Base-by-base conservation (phyloP, 306 rosid species). In the Lathyrus oleraceus region DNA sequence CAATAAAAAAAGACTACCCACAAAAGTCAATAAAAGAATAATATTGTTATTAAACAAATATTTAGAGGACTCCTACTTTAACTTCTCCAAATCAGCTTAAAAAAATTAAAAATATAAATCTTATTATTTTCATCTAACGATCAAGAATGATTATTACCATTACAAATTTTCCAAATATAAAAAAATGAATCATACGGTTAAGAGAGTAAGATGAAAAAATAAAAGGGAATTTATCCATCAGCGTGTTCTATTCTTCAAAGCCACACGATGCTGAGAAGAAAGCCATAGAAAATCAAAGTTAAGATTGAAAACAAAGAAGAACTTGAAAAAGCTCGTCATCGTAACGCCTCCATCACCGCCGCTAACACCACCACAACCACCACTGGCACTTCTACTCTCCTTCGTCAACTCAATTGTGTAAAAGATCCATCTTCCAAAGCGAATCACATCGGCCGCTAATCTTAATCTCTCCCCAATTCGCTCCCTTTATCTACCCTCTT, bases 241-340 rank as follows among this genome's bases (percentile, higher is more conserved):
- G n/a, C n/a, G n/a, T n/a, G n/a, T n/a, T n/a, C n/a, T n/a, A n/a
- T n/a, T n/a, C n/a, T n/a, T n/a, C n/a, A n/a, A n/a, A n/a, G n/a
- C n/a, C n/a, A n/a, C n/a, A n/a, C n/a, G n/a, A n/a, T n/a, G n/a
- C n/a, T n/a, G n/a, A n/a, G n/a, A n/a, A n/a, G n/a, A n/a, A n/a
- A n/a, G n/a, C n/a, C n/a, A n/a, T n/a, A n/a, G n/a, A n/a, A n/a
- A n/a, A n/a, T n/a, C n/a, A n/a, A n/a, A n/a, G n/a, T n/a, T n/a
- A 79, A 79, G 44, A 82, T 86, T 79, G 96, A 92, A 86, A 96
- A 90, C 69, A 88, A 85, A 51, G 89, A 90, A 35, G 96, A 92
- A 74, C 85, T 90, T 79, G 96, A 90, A 60, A 86, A 82, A 73
- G 81, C 88, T 65, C 92, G 95, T 60, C 83, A 85, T 19, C 89